phyloP scores from a whole-genome alignment of 139 green algal species.

The Chlorella sp. region DNA sequence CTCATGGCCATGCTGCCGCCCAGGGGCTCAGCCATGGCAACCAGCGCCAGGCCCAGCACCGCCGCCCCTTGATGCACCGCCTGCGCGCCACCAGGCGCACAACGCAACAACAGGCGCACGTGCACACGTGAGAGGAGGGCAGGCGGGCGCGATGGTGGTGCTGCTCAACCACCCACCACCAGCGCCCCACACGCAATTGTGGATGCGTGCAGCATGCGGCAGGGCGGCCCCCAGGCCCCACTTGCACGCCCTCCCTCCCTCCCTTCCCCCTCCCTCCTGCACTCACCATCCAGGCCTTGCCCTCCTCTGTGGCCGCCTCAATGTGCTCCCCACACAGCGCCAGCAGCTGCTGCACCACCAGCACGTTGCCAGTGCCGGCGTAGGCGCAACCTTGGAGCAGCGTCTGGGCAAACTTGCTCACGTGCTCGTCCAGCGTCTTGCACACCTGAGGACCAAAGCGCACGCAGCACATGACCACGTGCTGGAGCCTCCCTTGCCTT shows the following conservation, averaged over 20 bases:
- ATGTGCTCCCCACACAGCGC: slow-evolving; percentile 81
- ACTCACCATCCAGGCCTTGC: slow-evolving; percentile 55
- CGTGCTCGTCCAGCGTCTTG: slow-evolving; percentile 79
- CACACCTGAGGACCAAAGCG: slow-evolving; percentile 46
- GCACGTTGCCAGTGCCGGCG: slow-evolving; percentile 93
- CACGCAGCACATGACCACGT: neutral
- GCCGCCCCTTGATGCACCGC: slow-evolving; percentile 75
- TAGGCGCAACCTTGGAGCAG: slow-evolving; percentile 86
- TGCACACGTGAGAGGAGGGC: neutral
- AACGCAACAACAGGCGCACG: neutral
- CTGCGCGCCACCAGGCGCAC: slow-evolving; percentile 38
- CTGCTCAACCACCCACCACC: neutral
- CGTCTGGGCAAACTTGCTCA: slow-evolving; percentile 66
- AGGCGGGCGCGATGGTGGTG: neutral
- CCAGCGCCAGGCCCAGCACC: slow-evolving; percentile 84
- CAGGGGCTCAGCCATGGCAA: slow-evolving; percentile 94
- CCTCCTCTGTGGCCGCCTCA: slow-evolving; percentile 54
- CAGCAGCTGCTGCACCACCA: slow-evolving; percentile 93
- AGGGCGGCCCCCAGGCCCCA: no score
- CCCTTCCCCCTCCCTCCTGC: neutral
- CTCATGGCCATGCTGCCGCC: slow-evolving; percentile 81
- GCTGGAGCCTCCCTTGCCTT: no score
- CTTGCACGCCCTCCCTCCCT: neutral
- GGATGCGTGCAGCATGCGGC: no score
- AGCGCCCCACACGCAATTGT: no score